A percentile compares a stretch with the other conserved stretches of the same genome.
These are phyloP conservation scores for Poa annua DNA, from an alignment of 176 grass and related monocot species.

Conservation along the genomic window DNA sequence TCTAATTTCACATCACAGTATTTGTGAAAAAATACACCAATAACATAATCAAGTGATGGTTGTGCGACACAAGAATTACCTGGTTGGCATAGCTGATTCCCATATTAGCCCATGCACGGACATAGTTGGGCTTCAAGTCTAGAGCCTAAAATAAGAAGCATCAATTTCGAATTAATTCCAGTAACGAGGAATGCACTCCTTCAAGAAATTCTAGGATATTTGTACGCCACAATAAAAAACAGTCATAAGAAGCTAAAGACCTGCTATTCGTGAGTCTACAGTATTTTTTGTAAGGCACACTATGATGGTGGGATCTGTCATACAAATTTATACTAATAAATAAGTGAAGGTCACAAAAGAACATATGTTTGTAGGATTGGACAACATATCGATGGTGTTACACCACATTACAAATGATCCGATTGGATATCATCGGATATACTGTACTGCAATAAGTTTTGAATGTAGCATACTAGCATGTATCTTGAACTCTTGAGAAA, in stretches of 20 bases:
- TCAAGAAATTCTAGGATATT: not conserved
- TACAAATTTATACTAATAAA: constrained; percentile 21
- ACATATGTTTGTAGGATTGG: constrained; percentile 22
- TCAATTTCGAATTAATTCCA: constrained; percentile 42
- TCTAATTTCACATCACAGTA: not conserved
- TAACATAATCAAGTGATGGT: not conserved
- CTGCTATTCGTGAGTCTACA: constrained; percentile 6
- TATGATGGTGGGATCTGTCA: not conserved
- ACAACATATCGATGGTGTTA: constrained; percentile 20
- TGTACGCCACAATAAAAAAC: constrained; percentile 11
- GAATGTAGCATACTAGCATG: not conserved
- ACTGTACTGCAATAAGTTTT: not conserved
- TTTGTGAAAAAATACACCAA: constrained; percentile 17
- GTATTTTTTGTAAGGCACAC: not conserved
- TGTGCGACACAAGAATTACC: constrained; percentile 57
- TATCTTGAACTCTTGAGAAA: not conserved
- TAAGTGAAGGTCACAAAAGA: constrained; percentile 14
- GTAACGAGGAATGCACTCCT: constrained; percentile 13
- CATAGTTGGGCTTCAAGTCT: constrained; percentile 99
- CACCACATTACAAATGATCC: constrained; percentile 21
- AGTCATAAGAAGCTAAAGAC: not conserved
- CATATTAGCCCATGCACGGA: constrained; percentile 99
- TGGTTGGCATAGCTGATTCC: constrained; percentile 99
- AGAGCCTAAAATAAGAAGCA: constrained; percentile 67
- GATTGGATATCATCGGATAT: not conserved